Percentiles rank a stretch among this genome's conserved stretches.
phyloP scores from a whole-genome alignment of 2,329 filamentous ascomycete species.

The Colletotrichum cereale region DNA sequence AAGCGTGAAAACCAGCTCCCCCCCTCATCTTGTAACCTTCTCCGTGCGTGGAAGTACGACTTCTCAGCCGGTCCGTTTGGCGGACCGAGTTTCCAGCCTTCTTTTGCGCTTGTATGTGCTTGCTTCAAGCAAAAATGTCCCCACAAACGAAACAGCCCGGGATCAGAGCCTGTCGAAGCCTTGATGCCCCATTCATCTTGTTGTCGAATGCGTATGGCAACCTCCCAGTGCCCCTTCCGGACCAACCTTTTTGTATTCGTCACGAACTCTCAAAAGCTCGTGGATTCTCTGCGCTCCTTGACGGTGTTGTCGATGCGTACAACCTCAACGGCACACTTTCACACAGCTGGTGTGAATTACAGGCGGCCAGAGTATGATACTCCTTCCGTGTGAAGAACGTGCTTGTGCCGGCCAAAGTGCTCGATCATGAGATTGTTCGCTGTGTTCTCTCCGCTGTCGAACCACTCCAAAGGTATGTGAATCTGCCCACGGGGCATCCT shows the following conservation, averaged over 20 bases:
- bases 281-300: conserved; percentile 22
- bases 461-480: conserved; percentile 59
- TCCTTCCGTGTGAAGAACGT: conserved; percentile 66
- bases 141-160: background rate
- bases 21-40: background rate
- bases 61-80: no score
- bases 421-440: conserved; percentile 61
- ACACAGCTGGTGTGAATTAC: conserved; percentile 64
- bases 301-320: conserved; percentile 50
- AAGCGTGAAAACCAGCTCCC: background rate
- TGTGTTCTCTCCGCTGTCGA: conserved; percentile 48
- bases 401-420: conserved; percentile 65
- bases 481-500: conserved; percentile 60
- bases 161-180: background rate
- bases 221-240: conserved; percentile 4
- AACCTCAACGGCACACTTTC: conserved; percentile 59
- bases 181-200: background rate
- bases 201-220: background rate
- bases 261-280: conserved; percentile 40
- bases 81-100: no score
- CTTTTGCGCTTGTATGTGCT: no score
- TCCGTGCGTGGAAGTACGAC: background rate
- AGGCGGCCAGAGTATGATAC: conserved; percentile 66
- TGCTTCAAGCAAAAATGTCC: no score
- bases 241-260: background rate